phyloP scores from a whole-genome alignment of 768 basidiomycete genomes.

The Mycena sanguinolenta region DNA sequence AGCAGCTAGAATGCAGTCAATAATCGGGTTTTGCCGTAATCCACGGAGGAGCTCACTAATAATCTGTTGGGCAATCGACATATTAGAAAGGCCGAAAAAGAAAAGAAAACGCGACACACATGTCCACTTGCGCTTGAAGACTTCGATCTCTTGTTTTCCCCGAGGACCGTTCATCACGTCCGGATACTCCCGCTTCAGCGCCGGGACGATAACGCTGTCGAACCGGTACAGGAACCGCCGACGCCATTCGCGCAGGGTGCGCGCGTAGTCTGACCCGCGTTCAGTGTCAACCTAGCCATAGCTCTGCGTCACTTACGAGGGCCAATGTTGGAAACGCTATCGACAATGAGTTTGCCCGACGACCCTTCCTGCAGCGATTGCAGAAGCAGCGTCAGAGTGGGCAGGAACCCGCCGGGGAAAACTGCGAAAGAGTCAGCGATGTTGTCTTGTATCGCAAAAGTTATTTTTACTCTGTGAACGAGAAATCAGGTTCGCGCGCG shows the following conservation, averaged over 20 bases:
- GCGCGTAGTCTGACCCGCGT: too few species aligned
- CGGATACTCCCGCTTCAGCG: slow-evolving; percentile 71
- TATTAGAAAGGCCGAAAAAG: background rate
- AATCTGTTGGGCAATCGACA: slow-evolving; percentile 49
- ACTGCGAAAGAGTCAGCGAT: slow-evolving; percentile 49
- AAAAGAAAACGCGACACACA: slow-evolving; percentile 57
- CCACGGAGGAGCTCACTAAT: slow-evolving; percentile 51
- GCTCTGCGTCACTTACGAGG: too few species aligned
- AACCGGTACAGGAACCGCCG: slow-evolving; percentile 71
- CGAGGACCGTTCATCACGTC: slow-evolving; percentile 61
- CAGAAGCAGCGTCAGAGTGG: slow-evolving; percentile 71
- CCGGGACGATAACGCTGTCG: slow-evolving; percentile 68
- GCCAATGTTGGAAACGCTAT: slow-evolving; percentile 76
- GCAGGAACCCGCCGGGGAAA: slow-evolving; percentile 80
- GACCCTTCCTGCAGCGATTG: slow-evolving; percentile 65
- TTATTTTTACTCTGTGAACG: slow-evolving; percentile 20
- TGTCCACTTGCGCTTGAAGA: slow-evolving; percentile 83
- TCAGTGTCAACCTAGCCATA: too few species aligned
- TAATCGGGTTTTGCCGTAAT: background rate
- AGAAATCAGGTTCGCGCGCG: background rate
- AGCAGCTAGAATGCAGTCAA: slow-evolving; percentile 57
- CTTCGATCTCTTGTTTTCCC: slow-evolving; percentile 70
- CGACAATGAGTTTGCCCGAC: slow-evolving; percentile 68
- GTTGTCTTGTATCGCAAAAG: background rate
- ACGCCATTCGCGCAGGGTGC: slow-evolving; percentile 86